Evolutionary conservation across 352 stramenopile genomes (phyloP), one percentile per base, ranked within the genome.

Genomic region (Thalassiosira pacifica): DNA sequence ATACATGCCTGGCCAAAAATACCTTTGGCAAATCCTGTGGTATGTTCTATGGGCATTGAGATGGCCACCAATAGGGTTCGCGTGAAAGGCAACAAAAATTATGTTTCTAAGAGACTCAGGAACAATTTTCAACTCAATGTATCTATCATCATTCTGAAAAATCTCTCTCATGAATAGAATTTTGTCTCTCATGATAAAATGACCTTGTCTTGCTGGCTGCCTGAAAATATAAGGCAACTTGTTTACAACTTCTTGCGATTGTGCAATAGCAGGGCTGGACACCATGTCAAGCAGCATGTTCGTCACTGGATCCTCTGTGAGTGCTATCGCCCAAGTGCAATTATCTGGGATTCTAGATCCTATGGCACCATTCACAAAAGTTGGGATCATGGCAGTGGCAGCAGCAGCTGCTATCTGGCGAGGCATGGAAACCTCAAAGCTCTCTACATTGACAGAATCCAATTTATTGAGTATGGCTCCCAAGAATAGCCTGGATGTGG

Each of bases 71-170:
- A 80, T 76, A 4, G 69, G 77, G 31, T 74, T 76, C 18, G 72
- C 37, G 48, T 87, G 72, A 26, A 79, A 87, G 18, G 80, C 70
- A 45, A 72, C 48, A 19, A 83, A 83, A n/a, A 87, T 24, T 16
- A 80, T 80, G 18, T 79, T 69, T n/a, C 37, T 13, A 16, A 85
- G 29, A 1, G n/a, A n/a, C 18, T 2, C 22, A 1, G 77, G 65
- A 1, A 85, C 77, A 34, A 85, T 13, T 0, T 29, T 34, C 1
- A 83, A 37, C 2, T 55, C 37, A 5, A 74, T 19, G 26, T 53
- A 82, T 27, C 34, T 48, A n/a, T 70, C 13, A 26, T 27, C 5
- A 53, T 34, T 26, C 5, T 24, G 4, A 11, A 74, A 63, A 11
- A 19, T 19, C 61, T 82, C 63, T 4, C 45, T 22, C 0, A 66